phyloP scores from a whole-genome alignment of 352 stramenopile species.

The Phytophthora pseudosyringae region DNA sequence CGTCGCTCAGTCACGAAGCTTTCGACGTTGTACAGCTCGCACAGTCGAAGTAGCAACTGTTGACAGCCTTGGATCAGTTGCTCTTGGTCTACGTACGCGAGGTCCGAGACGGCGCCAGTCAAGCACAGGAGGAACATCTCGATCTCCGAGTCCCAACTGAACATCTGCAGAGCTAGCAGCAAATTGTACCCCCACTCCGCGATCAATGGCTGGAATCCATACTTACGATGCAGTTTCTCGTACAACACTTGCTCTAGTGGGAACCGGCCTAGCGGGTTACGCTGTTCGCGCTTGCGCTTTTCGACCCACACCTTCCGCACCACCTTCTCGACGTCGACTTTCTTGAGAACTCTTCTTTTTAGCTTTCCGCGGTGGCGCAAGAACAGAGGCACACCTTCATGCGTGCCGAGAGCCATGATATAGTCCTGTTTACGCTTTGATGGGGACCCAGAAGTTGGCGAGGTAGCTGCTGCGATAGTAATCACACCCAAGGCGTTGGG shows the following conservation, averaged over 20 bases:
- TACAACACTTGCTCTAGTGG: conserved; percentile 74
- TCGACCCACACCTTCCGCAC: conserved; percentile 80
- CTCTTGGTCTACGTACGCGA: conserved; percentile 78
- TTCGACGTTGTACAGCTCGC: conserved; percentile 59
- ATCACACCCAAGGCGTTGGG: conserved; percentile 20
- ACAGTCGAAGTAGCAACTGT: conserved; percentile 51
- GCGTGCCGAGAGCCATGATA: conserved; percentile 62
- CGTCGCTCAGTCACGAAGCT: conserved; percentile 59
- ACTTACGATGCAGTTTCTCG: conserved; percentile 82
- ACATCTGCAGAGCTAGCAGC: conserved; percentile 68
- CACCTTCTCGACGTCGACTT: conserved; percentile 67
- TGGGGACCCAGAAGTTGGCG: conserved; percentile 12
- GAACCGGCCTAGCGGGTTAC: conserved; percentile 52
- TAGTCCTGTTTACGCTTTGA: conserved; percentile 65
- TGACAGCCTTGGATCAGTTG: conserved; percentile 64
- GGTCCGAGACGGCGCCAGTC: conserved; percentile 70
- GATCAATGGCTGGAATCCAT: conserved; percentile 81
- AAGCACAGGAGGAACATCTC: conserved; percentile 81
- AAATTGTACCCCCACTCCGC: conserved; percentile 90
- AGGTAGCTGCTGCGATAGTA: conserved; percentile 20
- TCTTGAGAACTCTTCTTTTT: conserved; percentile 64
- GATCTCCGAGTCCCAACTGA: conserved; percentile 80
- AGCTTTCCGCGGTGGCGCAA: conserved; percentile 81
- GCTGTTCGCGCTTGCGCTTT: conserved; percentile 70
- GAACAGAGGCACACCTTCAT: conserved; percentile 69